Percentiles rank a stretch among this genome's conserved stretches.
These are phyloP conservation scores for Backusella liffmaniae DNA, from an alignment of 192 early-diverging fungal species.

Conservation along the genomic window DNA sequence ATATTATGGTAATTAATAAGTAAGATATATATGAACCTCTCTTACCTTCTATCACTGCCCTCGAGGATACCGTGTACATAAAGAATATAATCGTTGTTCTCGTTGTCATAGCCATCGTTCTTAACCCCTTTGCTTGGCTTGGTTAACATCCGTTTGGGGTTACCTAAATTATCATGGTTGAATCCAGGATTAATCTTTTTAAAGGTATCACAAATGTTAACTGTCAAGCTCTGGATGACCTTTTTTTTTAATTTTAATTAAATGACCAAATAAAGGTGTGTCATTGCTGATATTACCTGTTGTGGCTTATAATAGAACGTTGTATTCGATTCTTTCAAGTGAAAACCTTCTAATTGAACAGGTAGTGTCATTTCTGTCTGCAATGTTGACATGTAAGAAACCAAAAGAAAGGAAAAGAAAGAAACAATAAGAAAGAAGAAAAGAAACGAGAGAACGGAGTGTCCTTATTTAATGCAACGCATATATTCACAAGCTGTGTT, in stretches of 20 bases:
- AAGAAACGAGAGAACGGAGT: neutral
- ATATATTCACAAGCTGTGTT: neutral
- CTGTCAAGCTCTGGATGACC: neutral
- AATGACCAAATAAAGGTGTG: neutral
- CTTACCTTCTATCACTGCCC: slow-evolving; percentile 56
- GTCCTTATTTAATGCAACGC: no score
- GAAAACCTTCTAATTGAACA: neutral
- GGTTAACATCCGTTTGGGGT: slow-evolving; percentile 92
- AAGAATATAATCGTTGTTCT: slow-evolving; percentile 92
- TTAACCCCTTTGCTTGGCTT: slow-evolving; percentile 87
- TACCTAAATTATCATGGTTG: slow-evolving; percentile 72
- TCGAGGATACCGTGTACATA: slow-evolving; percentile 90
- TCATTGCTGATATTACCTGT: neutral
- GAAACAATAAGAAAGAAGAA: neutral
- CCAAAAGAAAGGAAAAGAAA: neutral
- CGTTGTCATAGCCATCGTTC: slow-evolving; percentile 94
- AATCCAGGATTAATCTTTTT: slow-evolving; percentile 76
- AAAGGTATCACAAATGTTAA: slow-evolving; percentile 53
- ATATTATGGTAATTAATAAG: no score
- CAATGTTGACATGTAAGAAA: neutral
- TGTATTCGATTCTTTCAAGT: neutral
- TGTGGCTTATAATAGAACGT: neutral
- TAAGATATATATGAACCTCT: no score
- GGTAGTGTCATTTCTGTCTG: neutral
- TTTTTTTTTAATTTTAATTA: neutral